These are phyloP conservation scores for Elsinoe australis DNA, from an alignment of 2,329 filamentous ascomycete species.

Conservation along the genomic window DNA sequence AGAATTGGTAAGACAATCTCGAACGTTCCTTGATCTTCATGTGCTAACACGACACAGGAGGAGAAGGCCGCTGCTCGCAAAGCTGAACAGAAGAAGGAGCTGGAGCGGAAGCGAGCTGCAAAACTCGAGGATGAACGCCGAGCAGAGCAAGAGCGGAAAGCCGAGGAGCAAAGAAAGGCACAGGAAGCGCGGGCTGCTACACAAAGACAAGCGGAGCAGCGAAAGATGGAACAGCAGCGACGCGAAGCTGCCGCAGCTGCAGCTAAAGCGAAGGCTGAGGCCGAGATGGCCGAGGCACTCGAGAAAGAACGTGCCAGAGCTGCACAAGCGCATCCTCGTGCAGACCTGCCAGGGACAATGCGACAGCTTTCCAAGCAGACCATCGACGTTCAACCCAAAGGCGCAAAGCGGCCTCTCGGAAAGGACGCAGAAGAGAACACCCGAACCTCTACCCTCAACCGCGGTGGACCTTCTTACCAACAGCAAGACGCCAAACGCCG, in stretches of 20 bases:
- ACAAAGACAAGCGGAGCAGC: slow-evolving; percentile 32
- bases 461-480: slow-evolving; percentile 46
- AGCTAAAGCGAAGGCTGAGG: slow-evolving; percentile 8
- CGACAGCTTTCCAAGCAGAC: slow-evolving; percentile 52
- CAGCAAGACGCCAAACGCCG: slow-evolving; percentile 71
- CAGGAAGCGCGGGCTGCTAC: slow-evolving; percentile 33
- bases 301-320: slow-evolving; percentile 25
- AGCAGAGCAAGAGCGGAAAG: slow-evolving; percentile 33
- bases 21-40: background rate
- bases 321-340: slow-evolving; percentile 34
- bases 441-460: slow-evolving; percentile 48
- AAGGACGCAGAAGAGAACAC: slow-evolving; percentile 52
- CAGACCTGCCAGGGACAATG: slow-evolving; percentile 44
- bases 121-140: slow-evolving; percentile 54
- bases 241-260: slow-evolving; percentile 42
- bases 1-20: slow-evolving; percentile 40
- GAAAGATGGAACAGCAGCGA: slow-evolving; percentile 40
- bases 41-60: slow-evolving; percentile 45
- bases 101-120: slow-evolving; percentile 66
- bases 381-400: slow-evolving; percentile 62
- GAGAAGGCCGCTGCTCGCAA: slow-evolving; percentile 72
- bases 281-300: slow-evolving; percentile 15
- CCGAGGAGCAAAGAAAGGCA: slow-evolving; percentile 32
- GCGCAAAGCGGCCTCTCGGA: slow-evolving; percentile 67
- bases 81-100: slow-evolving; percentile 70